phyloP scores from a whole-genome alignment of 2,329 filamentous ascomycete species.

The Clonostachys rosea region DNA sequence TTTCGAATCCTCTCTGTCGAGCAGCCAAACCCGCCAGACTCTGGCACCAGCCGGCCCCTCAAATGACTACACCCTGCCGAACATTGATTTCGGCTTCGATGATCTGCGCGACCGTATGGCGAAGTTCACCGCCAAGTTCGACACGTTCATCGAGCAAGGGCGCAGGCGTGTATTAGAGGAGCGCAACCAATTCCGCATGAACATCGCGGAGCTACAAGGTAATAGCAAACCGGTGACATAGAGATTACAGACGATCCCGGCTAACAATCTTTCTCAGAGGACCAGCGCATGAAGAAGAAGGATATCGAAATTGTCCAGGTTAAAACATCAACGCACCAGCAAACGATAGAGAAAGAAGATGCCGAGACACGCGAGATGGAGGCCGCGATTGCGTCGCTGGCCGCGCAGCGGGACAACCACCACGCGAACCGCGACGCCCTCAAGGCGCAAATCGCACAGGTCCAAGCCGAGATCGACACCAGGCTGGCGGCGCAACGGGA shows the following conservation, averaged over 20 bases:
- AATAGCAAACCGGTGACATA: conserved; percentile 9
- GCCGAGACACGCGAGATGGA: conserved; percentile 76
- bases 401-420: conserved; percentile 56
- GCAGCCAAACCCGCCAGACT: conserved; percentile 54
- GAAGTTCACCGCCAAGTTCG: conserved; percentile 85
- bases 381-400: conserved; percentile 52
- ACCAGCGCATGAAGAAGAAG: conserved; percentile 83
- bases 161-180: conserved; percentile 88
- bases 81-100: conserved; percentile 93
- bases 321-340: conserved; percentile 66
- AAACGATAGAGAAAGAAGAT: conserved; percentile 71
- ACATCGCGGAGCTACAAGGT: conserved; percentile 87
- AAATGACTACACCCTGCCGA: conserved; percentile 75
- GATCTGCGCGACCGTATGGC: conserved; percentile 93
- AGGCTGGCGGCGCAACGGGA: conserved; percentile 67
- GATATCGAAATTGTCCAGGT: conserved; percentile 79
- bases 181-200: conserved; percentile 89
- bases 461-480: conserved; percentile 65
- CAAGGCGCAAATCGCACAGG: conserved; percentile 58
- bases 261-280: conserved; percentile 60
- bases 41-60: conserved; percentile 56
- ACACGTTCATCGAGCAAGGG: conserved; percentile 89
- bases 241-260: not conserved
- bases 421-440: conserved; percentile 51
- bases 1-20: conserved; percentile 68